Conservation (phyloP, 129 eudicot genomes). For the Artemisia argyi region DNA sequence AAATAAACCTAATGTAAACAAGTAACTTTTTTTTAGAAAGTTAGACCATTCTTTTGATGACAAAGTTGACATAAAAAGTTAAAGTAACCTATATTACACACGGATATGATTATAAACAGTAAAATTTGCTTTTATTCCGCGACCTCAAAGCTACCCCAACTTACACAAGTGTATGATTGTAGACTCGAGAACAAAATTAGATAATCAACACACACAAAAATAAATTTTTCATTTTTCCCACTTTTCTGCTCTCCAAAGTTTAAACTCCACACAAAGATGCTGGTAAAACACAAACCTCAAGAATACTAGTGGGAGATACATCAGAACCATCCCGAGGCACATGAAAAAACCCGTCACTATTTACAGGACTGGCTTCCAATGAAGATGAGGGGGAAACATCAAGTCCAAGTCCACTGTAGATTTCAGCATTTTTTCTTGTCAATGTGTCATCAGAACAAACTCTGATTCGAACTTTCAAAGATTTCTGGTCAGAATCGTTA, state of each 20-base stretch:
- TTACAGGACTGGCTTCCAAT: constrained; percentile 56
- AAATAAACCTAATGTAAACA: neutral
- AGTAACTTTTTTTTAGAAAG: too few relatives aligned
- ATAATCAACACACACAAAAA: neutral
- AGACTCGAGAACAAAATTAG: too few relatives aligned
- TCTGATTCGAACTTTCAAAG: constrained; percentile 74
- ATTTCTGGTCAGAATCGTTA: constrained; percentile 61
- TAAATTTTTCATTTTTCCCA: neutral
- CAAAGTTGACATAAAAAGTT: too few relatives aligned
- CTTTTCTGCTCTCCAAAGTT: neutral
- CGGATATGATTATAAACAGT: too few relatives aligned
- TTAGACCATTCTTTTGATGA: too few relatives aligned
- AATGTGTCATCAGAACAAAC: constrained; percentile 70
- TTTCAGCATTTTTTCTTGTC: constrained; percentile 68
- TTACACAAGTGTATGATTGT: too few relatives aligned
- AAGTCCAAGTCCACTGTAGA: constrained; percentile 96
- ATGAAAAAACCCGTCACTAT: constrained; percentile 54
- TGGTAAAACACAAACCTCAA: constrained; percentile 56
- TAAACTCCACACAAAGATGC: constrained; percentile 1
- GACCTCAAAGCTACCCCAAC: too few relatives aligned
- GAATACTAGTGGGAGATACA: constrained; percentile 83
- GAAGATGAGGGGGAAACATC: constrained; percentile 92
- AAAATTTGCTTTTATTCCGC: too few relatives aligned
- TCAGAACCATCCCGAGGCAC: constrained; percentile 33
- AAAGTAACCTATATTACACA: too few relatives aligned